Evolutionary conservation across 805 yeast genomes (phyloP), one percentile per base, ranked within the genome.

Genomic region (Kuraishia hungarica): DNA sequence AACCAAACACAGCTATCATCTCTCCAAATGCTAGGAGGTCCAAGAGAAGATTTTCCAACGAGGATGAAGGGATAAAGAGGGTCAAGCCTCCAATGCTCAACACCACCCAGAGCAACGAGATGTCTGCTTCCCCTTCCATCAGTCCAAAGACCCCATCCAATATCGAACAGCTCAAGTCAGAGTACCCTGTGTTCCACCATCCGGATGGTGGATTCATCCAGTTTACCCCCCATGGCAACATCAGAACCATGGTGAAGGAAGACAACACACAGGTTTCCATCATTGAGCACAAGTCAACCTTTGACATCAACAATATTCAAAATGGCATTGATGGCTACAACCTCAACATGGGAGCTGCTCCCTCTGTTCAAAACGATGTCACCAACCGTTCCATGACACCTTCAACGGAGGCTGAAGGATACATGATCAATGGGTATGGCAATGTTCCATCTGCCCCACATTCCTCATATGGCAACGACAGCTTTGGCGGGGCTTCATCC

Each of bases 121-220:
- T 24, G 11, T 53, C 55, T 29, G 47, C 51, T 28, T 54, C 47
- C 15, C 50, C 47, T 22, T 47, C 52, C 11, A 53, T 53, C 23
- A 22, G 39, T 15, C 10, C 51, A 29, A 58, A 52, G 56, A 63
- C 49, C 48, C 43, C 43, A 13, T 35, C 43, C 43, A 35, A 35
- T 17, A 35, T 63, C 26, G 67, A 67, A n/a, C 64, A 64, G 39
- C 62, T 66, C 21, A 61, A 68, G 19, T 68, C 72, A 47, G 83
- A 80, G 55, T 81, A 80, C 75, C 83, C 87, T 15, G 71, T 76
- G 55, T 82, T 78, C 59, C 73, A 73, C 53, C 86, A 81, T 59
- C 87, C 87, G 1, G 81, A 81, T 13, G 87, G 87, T 10, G 87
- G 87, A 0, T 72, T 72, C 29, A 78, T 82, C 51, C 83, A 81